phyloP scores from a whole-genome alignment of 371 early-diverging fungal species.

The Saksenaea oblongispora region DNA sequence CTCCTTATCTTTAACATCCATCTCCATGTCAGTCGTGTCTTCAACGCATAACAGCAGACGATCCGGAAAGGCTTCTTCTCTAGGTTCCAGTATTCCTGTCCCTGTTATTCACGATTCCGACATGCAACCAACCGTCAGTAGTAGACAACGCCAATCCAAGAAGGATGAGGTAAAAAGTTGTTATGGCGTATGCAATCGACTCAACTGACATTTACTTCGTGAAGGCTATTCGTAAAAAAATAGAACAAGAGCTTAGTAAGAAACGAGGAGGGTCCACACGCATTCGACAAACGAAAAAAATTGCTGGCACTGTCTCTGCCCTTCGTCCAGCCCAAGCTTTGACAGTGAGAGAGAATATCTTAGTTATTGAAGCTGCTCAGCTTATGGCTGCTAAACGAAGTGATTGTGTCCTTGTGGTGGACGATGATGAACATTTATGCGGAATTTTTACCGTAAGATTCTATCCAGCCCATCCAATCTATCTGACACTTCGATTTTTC shows the following conservation, averaged over 20 bases:
- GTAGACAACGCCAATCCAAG: conserved; percentile 45
- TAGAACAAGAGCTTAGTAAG: conserved; percentile 73
- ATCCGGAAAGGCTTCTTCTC: conserved; percentile 1
- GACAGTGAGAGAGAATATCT: conserved; percentile 87
- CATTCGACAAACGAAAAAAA: conserved; percentile 43
- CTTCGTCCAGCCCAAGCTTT: conserved; percentile 88
- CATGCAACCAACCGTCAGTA: conserved; percentile 25
- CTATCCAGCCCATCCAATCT: background rate
- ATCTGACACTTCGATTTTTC: background rate
- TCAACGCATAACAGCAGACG: conserved; percentile 20
- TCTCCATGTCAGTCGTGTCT: conserved; percentile 29
- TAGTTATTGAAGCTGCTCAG: conserved; percentile 93
- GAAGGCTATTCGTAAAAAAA: conserved; percentile 78
- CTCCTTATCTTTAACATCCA: conserved; percentile 2
- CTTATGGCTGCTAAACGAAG: conserved; percentile 97
- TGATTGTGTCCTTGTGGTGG: conserved; percentile 92
- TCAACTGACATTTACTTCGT: background rate
- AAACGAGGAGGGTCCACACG: conserved; percentile 51
- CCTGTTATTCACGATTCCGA: conserved; percentile 18
- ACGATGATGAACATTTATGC: conserved; percentile 86
- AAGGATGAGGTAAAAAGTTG: conserved; percentile 40
- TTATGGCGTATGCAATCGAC: background rate
- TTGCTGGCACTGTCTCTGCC: conserved; percentile 90
- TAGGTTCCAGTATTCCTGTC: background rate
- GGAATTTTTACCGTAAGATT: conserved; percentile 87